Conservation (phyloP, 1,284 basidiomycete genomes). For the Apiotrichum porosum region DNA sequence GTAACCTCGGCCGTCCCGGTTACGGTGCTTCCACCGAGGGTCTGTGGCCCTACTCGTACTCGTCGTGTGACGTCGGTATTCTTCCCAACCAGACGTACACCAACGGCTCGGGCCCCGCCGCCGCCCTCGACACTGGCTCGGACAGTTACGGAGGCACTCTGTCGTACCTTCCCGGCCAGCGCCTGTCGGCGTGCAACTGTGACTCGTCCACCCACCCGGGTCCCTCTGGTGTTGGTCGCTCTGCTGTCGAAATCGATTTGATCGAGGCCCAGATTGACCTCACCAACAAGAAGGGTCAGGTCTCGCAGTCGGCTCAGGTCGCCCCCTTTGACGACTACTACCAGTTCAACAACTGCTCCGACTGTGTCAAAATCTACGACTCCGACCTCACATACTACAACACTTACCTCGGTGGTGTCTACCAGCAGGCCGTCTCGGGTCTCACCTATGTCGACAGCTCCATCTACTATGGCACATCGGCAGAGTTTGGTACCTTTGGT, state of each 20-base stretch:
- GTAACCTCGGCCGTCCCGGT: constrained; percentile 50
- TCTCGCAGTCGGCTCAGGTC: constrained; percentile 33
- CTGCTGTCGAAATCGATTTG: constrained; percentile 64
- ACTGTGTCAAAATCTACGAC: constrained; percentile 41
- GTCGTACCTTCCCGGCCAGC: constrained; percentile 52
- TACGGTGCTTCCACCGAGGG: constrained; percentile 69
- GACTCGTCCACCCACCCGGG: constrained; percentile 60
- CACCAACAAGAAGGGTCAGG: constrained; percentile 12
- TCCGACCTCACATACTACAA: constrained; percentile 59
- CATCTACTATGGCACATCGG: constrained; percentile 53
- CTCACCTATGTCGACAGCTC: constrained; percentile 54
- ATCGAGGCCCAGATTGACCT: constrained; percentile 56
- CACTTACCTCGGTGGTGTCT: constrained; percentile 67
- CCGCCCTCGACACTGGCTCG: constrained; percentile 41
- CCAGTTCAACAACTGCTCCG: constrained; percentile 55
- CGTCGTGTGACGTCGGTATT: constrained; percentile 40
- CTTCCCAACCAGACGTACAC: constrained; percentile 36
- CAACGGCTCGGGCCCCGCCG: constrained; percentile 43
- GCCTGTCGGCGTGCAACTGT: constrained; percentile 55
- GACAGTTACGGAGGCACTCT: constrained; percentile 28
- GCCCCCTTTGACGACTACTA: constrained; percentile 62
- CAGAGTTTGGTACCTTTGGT: constrained; percentile 53
- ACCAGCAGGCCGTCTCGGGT: constrained; percentile 72
- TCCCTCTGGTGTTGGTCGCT: constrained; percentile 55
- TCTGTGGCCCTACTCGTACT: constrained; percentile 55